Evolutionary conservation across 73 alveolate genomes (phyloP).

Genomic region (Durusdinium trenchii): DNA sequence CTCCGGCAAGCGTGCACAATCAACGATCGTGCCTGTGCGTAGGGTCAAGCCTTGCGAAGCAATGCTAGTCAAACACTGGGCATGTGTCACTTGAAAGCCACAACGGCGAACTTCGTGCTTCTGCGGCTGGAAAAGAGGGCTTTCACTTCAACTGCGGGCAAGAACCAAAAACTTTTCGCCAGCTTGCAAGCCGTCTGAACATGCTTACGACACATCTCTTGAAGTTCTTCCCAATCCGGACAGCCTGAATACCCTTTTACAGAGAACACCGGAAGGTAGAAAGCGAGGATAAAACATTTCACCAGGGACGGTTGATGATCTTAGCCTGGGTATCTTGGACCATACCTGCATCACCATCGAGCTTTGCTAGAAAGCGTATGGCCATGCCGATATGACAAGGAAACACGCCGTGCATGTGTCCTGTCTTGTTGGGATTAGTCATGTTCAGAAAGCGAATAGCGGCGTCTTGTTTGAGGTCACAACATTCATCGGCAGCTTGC

Average conservation of each 20-base stretch:
- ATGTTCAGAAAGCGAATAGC: neutral
- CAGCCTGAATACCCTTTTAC: neutral
- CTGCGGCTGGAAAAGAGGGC: neutral
- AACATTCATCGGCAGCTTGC: neutral
- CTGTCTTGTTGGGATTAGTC: constrained; percentile 21
- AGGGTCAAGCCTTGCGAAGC: constrained; percentile 42
- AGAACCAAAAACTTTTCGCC: neutral
- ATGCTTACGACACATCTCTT: neutral
- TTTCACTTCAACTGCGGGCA: neutral
- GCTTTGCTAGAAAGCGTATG: neutral
- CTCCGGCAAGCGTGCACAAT: constrained; percentile 32
- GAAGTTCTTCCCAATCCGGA: neutral
- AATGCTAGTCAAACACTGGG: neutral
- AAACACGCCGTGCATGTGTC: constrained; percentile 3
- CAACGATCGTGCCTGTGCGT: neutral
- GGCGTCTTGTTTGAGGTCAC: neutral
- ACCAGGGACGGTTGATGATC: neutral
- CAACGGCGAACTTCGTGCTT: neutral
- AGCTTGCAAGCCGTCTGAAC: neutral
- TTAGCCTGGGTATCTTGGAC: constrained; percentile 15
- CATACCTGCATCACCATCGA: neutral
- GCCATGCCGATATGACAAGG: constrained; percentile 37
- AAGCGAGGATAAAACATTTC: neutral
- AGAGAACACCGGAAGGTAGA: constrained; percentile 8
- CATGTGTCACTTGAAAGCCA: constrained; percentile 1